Evolutionary conservation across 768 basidiomycete species (phyloP).

Genomic region (Cystobasidium tubakii): DNA sequence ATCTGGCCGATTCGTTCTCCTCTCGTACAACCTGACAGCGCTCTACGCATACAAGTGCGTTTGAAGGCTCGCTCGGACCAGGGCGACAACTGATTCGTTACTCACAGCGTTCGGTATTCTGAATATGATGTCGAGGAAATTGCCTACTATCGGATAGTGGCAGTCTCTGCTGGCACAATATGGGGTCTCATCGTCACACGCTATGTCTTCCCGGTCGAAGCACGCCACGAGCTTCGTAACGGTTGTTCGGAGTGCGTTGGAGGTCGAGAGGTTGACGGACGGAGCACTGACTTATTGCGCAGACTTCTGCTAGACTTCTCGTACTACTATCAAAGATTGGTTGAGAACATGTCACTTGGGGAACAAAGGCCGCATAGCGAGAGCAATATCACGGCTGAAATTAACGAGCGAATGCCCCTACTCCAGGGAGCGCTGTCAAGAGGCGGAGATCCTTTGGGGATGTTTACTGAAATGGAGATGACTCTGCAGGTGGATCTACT

Average conservation of each 20-base stretch:
- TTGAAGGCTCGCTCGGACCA: constrained; percentile 49
- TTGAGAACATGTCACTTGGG: constrained; percentile 61
- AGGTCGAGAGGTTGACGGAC: neutral
- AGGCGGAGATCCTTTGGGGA: neutral
- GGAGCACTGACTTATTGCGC: neutral
- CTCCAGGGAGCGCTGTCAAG: constrained; percentile 12
- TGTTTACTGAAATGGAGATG: constrained; percentile 59
- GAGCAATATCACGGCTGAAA: neutral
- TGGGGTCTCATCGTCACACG: constrained; percentile 84
- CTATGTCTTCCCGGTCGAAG: constrained; percentile 95
- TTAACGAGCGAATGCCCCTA: constrained; percentile 33
- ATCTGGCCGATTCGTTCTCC: constrained; percentile 68
- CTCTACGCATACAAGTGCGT: constrained; percentile 41
- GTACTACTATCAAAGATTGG: constrained; percentile 88
- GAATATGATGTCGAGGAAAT: constrained; percentile 50
- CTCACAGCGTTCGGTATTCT: constrained; percentile 43
- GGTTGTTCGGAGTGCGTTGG: constrained; percentile 73
- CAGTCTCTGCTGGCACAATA: constrained; percentile 69
- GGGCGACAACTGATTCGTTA: constrained; percentile 69
- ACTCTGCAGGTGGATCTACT: constrained; percentile 88
- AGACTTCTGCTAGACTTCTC: constrained; percentile 90
- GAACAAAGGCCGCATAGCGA: neutral
- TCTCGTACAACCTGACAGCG: constrained; percentile 39
- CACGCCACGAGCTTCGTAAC: constrained; percentile 74
- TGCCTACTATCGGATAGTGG: constrained; percentile 67